phyloP scores from a whole-genome alignment of 345 rosid species.

The Balakata baccata region DNA sequence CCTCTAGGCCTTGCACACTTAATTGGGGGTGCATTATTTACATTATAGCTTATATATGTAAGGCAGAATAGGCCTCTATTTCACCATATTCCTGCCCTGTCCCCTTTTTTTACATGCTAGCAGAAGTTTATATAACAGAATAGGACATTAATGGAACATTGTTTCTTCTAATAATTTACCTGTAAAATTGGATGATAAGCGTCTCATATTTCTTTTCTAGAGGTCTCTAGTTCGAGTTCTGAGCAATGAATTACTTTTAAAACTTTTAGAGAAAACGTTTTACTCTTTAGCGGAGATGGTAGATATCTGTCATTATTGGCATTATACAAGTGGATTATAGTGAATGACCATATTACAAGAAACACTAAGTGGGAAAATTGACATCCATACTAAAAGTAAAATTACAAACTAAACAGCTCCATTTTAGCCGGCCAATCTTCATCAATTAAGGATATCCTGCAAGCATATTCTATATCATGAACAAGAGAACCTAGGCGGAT shows the following conservation, averaged over 20 bases:
- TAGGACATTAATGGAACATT: background rate
- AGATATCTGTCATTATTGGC: too few species aligned
- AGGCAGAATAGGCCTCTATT: background rate
- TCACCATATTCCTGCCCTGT: background rate
- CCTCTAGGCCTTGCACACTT: background rate
- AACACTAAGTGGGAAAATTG: background rate
- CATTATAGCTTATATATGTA: background rate
- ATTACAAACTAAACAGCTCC: background rate
- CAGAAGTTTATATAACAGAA: background rate
- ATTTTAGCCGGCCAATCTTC: slow-evolving; percentile 22
- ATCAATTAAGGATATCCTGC: slow-evolving; percentile 27
- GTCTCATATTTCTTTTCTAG: too few species aligned
- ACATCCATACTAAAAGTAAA: background rate
- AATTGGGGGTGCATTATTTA: too few species aligned
- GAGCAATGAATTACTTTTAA: too few species aligned
- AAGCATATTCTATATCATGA: slow-evolving; percentile 22
- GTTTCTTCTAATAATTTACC: background rate
- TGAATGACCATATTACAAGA: too few species aligned
- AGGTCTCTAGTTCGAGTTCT: too few species aligned
- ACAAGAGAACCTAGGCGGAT: slow-evolving; percentile 15
- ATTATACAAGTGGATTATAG: background rate
- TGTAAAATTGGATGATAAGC: too few species aligned
- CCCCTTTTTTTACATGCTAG: background rate
- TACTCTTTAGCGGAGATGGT: too few species aligned
- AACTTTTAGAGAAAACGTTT: too few species aligned